Percentiles rank a stretch among this genome's conserved stretches.
These are phyloP conservation scores for Plenodomus tracheiphilus DNA, from an alignment of 2,329 filamentous ascomycete species.

Conservation along the genomic window DNA sequence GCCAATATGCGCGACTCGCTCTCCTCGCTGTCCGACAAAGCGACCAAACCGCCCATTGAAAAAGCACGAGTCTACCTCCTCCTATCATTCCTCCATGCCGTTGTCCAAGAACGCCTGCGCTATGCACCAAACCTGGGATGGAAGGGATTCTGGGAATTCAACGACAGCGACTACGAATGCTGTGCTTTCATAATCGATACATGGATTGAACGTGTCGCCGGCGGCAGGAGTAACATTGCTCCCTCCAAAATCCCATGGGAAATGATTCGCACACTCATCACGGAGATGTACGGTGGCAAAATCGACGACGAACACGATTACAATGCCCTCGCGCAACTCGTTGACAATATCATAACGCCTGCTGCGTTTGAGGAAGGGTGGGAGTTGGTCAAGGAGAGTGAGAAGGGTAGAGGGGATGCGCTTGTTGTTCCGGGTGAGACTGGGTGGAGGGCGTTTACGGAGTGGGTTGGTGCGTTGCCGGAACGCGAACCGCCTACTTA, in stretches of 20 bases:
- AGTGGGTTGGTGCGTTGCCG: conserved; percentile 88
- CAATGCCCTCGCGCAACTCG: conserved; percentile 70
- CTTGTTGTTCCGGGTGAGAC: conserved; percentile 80
- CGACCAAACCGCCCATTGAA: conserved; percentile 83
- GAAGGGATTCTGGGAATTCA: conserved; percentile 99
- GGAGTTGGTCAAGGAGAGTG: conserved; percentile 71
- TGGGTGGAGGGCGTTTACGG: conserved; percentile 80
- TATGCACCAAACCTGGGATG: conserved; percentile 94
- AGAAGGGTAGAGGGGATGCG: conserved; percentile 60
- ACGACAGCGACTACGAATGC: conserved; percentile 98
- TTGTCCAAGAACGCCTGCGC: conserved; percentile 90
- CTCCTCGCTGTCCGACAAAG: conserved; percentile 75
- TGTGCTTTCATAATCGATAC: conserved; percentile 93
- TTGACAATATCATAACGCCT: conserved; percentile 78
- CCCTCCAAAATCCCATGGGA: conserved; percentile 96
- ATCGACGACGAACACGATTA: conserved; percentile 92
- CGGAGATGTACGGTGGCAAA: conserved; percentile 96
- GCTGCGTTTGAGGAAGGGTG: conserved; percentile 91
- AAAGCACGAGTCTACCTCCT: conserved; percentile 87
- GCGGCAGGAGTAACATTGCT: conserved; percentile 87
- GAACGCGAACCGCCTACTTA: conserved; percentile 97
- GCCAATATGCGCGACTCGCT: conserved; percentile 99
- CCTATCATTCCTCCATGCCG: conserved; percentile 91
- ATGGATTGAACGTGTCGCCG: conserved; percentile 83
- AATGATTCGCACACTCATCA: conserved; percentile 86